Evolutionary conservation across 345 rosid species (phyloP).

Genomic region (Citrus medica): DNA sequence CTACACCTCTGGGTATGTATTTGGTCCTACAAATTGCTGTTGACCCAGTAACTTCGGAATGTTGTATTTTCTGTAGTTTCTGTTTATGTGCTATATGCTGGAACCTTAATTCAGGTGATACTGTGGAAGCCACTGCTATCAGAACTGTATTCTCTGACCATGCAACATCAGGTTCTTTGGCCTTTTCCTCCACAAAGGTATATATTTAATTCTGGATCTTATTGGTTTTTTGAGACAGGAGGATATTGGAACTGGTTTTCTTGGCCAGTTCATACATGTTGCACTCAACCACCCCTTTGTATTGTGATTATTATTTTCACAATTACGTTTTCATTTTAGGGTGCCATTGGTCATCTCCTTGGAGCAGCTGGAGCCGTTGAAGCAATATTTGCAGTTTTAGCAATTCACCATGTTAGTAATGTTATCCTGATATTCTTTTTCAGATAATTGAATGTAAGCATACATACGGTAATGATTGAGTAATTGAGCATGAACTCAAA

Average conservation of each 20-base stretch:
- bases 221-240: background rate
- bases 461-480: background rate
- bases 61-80: background rate
- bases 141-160: constrained; percentile 67
- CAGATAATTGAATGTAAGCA: constrained; percentile 2
- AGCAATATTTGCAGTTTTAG: constrained; percentile 74
- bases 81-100: background rate
- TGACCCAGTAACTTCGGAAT: background rate
- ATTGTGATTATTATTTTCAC: background rate
- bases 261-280: background rate
- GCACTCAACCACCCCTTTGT: background rate
- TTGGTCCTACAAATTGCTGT: constrained; percentile 15
- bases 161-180: constrained; percentile 76
- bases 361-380: constrained; percentile 98
- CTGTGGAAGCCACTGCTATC: constrained; percentile 81
- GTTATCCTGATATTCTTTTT: background rate
- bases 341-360: constrained; percentile 94
- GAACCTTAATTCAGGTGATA: constrained; percentile 58
- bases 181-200: constrained; percentile 96
- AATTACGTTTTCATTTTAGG: constrained; percentile 38
- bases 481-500: background rate
- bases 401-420: constrained; percentile 61
- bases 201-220: constrained; percentile 3
- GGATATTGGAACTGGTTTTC: background rate
- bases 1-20: constrained; percentile 78